Evolutionary conservation across 1,284 basidiomycete genomes (phyloP).

Genomic region (Ceratobasidium theobromae): DNA sequence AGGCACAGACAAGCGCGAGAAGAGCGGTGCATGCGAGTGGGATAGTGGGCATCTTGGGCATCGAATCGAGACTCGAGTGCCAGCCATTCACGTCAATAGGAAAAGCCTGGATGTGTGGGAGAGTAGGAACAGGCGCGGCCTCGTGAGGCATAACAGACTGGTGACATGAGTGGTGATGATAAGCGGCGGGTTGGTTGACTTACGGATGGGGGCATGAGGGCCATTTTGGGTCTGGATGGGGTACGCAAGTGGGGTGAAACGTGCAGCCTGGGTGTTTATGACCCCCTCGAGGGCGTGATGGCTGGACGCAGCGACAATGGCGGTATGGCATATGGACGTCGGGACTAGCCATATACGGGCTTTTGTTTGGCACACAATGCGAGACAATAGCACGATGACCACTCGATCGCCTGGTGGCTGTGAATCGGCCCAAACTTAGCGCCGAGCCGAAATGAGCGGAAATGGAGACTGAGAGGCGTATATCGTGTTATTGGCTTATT

Average conservation of each 20-base stretch:
- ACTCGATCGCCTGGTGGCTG: background rate
- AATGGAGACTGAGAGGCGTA: no score
- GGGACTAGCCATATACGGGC: background rate
- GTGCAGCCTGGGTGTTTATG: conserved; percentile 7
- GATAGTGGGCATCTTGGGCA: background rate
- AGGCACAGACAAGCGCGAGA: conserved; percentile 1
- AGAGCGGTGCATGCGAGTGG: conserved; percentile 6
- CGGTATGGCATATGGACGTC: conserved; percentile 9
- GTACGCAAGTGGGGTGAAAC: background rate
- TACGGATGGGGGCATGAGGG: conserved; percentile 2
- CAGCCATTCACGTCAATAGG: conserved; percentile 17
- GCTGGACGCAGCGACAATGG: background rate
- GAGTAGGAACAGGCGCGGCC: conserved; percentile 6
- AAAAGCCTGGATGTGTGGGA: conserved; percentile 4
- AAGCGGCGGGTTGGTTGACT: background rate
- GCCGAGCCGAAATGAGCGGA: no score
- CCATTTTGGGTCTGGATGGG: no score
- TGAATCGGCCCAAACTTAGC: background rate
- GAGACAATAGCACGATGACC: conserved; percentile 12
- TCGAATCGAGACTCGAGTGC: background rate
- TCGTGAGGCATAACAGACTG: background rate
- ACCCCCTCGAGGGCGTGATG: conserved; percentile 4
- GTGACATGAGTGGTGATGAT: background rate
- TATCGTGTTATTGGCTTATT: no score
- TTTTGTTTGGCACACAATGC: conserved; percentile 29